These are phyloP conservation scores for Cyberlindnera maclurae DNA, from an alignment of 805 yeast species.

Conservation along the genomic window DNA sequence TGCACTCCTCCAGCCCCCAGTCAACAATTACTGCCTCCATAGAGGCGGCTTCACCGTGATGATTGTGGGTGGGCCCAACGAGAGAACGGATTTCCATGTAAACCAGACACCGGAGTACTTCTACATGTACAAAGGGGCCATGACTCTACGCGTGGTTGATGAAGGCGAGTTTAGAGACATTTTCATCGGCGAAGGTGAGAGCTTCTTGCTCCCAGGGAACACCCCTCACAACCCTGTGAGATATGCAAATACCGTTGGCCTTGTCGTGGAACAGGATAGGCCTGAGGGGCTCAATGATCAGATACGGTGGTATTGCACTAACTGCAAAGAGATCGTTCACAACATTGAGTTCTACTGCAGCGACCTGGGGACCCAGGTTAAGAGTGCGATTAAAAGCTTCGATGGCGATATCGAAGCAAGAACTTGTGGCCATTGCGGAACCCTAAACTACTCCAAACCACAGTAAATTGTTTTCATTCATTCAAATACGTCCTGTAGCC, in stretches of 20 bases:
- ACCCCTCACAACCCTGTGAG: conserved; percentile 88
- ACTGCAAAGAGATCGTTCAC: conserved; percentile 57
- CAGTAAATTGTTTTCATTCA: conserved; percentile 19
- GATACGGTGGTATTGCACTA: conserved; percentile 81
- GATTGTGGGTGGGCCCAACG: conserved; percentile 96
- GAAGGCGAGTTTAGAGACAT: conserved; percentile 71
- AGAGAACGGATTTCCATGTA: conserved; percentile 86
- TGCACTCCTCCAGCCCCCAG: conserved; percentile 81
- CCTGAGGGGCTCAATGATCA: conserved; percentile 65
- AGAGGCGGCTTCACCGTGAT: conserved; percentile 89
- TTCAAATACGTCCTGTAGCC: conserved; percentile 39
- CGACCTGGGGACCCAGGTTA: conserved; percentile 88
- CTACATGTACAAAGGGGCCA: conserved; percentile 77
- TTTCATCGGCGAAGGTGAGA: conserved; percentile 74
- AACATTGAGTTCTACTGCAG: conserved; percentile 66
- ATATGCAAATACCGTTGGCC: conserved; percentile 77
- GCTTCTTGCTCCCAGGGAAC: conserved; percentile 80
- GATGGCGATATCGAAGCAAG: conserved; percentile 56
- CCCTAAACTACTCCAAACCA: conserved; percentile 62
- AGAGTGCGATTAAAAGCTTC: conserved; percentile 67
- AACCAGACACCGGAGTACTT: conserved; percentile 95
- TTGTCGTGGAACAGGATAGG: conserved; percentile 89
- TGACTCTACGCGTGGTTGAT: conserved; percentile 80
- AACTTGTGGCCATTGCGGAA: conserved; percentile 72
- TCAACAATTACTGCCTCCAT: conserved; percentile 83